Base-by-base conservation (phyloP, 495 filamentous ascomycete species). In the Daldinia decipiens region DNA sequence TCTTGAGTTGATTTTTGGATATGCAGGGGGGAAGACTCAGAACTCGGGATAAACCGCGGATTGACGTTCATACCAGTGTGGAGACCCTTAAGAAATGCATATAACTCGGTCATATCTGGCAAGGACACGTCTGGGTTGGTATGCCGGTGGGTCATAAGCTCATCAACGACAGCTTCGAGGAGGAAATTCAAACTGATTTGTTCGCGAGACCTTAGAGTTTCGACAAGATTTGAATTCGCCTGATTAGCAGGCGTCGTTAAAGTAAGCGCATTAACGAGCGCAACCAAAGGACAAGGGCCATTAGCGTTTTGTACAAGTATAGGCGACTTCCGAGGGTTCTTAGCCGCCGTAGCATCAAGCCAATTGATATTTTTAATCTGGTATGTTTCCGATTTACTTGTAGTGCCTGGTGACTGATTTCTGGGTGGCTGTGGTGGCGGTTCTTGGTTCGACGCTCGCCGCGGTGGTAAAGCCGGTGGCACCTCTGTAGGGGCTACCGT, bases 31-130 rank as follows among this genome's bases (percentile, higher is more conserved):
- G 74, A 81, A 60, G 80, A 79, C 13, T 82, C 75, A 12, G 79
- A 39, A 29, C 76, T 72, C 4, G 81, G 80, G n/a, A 93, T 85
- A 62, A 97, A 92, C 17, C 91, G 90, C 39, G 95, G 95, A 73
- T 99, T 98, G 51, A 98, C 95, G 74, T 98, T 98, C 94, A 99
- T 97, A 39, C 95, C 95, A 0, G 94, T 98, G 76, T 98, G 93
- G 3, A 99, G 83, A 50, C 92, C 92, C 29, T 94, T 86, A 8
- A 99, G 84, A 76, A 99, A 98, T 17, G 85, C 81, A 75, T 96
- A 95, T 0, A 99, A 84, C 47, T 96, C 94, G 43, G 89, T 83
- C 58, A 99, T 90, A 73, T 99, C 95, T 1, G 95, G 94, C 45
- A 98, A 83, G 15, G 71, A 68, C 6, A 75, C 78, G 26, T 83